phyloP scores from a whole-genome alignment of 2,329 filamentous ascomycete species.

The Boeremia exigua region DNA sequence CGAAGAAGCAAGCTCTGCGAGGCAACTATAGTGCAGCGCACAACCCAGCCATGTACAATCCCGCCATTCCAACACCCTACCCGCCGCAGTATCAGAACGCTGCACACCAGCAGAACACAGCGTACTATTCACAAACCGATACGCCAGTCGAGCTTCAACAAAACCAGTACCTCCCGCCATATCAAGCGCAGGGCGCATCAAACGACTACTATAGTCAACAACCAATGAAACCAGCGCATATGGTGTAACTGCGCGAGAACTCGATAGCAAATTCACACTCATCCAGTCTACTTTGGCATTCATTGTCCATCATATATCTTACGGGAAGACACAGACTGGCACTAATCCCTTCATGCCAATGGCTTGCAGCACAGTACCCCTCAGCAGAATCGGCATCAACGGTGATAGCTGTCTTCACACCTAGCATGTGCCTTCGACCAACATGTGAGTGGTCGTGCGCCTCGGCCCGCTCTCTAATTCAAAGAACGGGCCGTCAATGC shows the following conservation, averaged over 20 bases:
- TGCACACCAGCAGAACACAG: conserved; percentile 31
- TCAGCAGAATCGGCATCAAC: neutral
- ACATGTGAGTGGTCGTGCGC: neutral
- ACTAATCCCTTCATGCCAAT: too few relatives aligned
- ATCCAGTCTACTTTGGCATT: neutral
- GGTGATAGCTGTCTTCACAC: neutral
- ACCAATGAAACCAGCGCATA: conserved; percentile 36
- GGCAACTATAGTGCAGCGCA: conserved; percentile 43
- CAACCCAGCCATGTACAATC: conserved; percentile 38
- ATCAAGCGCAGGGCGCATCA: conserved; percentile 24
- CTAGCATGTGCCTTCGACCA: neutral
- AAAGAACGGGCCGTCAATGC: conserved; percentile 9
- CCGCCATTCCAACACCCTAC: conserved; percentile 25
- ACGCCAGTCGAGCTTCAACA: conserved; percentile 23
- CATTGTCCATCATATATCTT: neutral
- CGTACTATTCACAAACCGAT: conserved; percentile 32
- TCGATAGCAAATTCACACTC: neutral
- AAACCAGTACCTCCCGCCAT: conserved; percentile 27
- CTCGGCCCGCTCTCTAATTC: neutral
- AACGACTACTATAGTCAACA: conserved; percentile 32
- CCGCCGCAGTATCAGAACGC: conserved; percentile 24
- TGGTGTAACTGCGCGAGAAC: conserved; percentile 21
- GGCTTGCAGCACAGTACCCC: too few relatives aligned
- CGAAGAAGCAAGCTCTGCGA: conserved; percentile 43
- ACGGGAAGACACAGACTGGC: too few relatives aligned